A percentile compares a stretch with the other conserved stretches of the same genome.
These are phyloP conservation scores for Cladophialophora carrionii DNA, from an alignment of 2,329 filamentous ascomycete genomes.

Conservation along the genomic window DNA sequence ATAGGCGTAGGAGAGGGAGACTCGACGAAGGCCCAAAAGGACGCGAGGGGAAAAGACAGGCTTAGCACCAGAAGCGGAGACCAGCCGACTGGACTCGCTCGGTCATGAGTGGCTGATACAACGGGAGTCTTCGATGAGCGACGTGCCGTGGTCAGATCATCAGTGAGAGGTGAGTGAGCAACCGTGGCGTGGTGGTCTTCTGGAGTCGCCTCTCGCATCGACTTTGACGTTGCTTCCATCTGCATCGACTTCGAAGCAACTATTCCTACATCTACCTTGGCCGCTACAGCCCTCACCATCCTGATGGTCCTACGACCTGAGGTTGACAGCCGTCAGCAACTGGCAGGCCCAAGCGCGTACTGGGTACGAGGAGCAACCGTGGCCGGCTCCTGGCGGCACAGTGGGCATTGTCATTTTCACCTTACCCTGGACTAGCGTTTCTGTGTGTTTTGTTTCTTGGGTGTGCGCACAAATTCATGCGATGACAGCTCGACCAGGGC, in stretches of 20 bases:
- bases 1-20: background rate
- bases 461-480: constrained; percentile 13
- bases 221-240: background rate
- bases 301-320: background rate
- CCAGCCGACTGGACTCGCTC: constrained; percentile 6
- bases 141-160: background rate
- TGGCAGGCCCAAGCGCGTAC: constrained; percentile 4
- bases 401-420: constrained; percentile 1
- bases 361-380: constrained; percentile 15
- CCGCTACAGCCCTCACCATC: background rate
- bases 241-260: background rate
- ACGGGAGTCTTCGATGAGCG: background rate
- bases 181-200: background rate
- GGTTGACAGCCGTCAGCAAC: background rate
- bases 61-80: constrained; percentile 30
- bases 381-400: constrained; percentile 22
- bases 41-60: constrained; percentile 22
- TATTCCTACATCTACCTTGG: background rate
- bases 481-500: constrained; percentile 20
- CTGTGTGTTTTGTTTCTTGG: constrained; percentile 1
- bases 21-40: constrained; percentile 4
- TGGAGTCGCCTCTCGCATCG: background rate
- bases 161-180: background rate
- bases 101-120: constrained; percentile 13
- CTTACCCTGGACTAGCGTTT: background rate